A percentile compares a stretch with the other conserved stretches of the same genome.
Evolutionary conservation across 2,329 filamentous ascomycete species (phyloP).

Genomic region (Celoporthe dispersa): DNA sequence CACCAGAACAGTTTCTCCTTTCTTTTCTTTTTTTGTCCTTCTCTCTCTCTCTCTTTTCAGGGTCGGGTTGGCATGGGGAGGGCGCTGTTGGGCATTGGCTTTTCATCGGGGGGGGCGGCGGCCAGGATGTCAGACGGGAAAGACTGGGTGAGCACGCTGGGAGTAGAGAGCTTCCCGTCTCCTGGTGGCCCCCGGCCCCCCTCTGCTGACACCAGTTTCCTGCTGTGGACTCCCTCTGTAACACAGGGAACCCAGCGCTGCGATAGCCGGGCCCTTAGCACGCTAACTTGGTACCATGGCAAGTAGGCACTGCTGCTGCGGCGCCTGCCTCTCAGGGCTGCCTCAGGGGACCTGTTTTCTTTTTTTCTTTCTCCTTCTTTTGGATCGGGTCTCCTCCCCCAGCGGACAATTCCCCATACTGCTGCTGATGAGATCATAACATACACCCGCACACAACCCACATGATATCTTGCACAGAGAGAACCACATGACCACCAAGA

Average conservation of each 20-base stretch:
- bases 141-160: slow-evolving; percentile 1
- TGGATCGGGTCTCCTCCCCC: too few relatives aligned
- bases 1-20: neutral
- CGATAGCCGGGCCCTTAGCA: neutral
- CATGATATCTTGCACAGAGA: neutral
- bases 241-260: neutral
- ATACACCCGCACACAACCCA: neutral
- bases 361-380: too few relatives aligned
- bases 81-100: neutral
- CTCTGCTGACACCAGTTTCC: neutral
- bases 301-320: slow-evolving; percentile 1
- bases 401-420: neutral
- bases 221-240: neutral
- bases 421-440: neutral
- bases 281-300: neutral
- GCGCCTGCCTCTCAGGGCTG: neutral
- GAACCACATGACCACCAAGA: neutral
- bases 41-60: neutral
- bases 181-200: neutral
- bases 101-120: too few relatives aligned
- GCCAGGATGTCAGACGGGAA: slow-evolving; percentile 8
- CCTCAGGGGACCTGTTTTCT: neutral
- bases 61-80: neutral
- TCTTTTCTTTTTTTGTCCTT: neutral
- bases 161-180: neutral